phyloP scores from a whole-genome alignment of 2,329 filamentous ascomycete species.

The Mollisiaceae sp. region DNA sequence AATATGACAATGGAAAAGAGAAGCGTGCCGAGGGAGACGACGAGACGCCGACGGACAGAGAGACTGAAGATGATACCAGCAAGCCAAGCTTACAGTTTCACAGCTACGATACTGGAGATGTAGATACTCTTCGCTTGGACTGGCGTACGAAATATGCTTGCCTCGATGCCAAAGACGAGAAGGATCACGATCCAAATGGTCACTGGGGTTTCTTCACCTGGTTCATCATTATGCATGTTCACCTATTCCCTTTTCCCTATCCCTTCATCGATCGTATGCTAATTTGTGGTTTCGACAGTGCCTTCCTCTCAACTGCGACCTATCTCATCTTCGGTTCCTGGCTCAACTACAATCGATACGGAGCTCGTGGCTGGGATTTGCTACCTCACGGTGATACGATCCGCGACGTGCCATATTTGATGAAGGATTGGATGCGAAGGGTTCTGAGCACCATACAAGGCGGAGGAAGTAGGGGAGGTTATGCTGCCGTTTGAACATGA shows the following conservation, averaged over 20 bases:
- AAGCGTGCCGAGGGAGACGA: conserved; percentile 41
- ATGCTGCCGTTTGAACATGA: conserved; percentile 73
- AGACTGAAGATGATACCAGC: conserved; percentile 42
- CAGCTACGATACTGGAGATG: conserved; percentile 68
- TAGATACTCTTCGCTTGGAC: conserved; percentile 72
- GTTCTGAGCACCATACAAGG: conserved; percentile 86
- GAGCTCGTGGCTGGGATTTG: conserved; percentile 92
- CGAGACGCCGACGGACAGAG: conserved; percentile 42
- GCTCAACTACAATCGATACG: conserved; percentile 98
- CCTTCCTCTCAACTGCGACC: conserved; percentile 82
- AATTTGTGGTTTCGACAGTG: conserved; percentile 52
- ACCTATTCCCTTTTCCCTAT: not conserved
- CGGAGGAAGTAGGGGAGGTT: conserved; percentile 83
- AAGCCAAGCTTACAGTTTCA: conserved; percentile 75
- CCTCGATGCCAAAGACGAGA: conserved; percentile 58
- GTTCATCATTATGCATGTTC: conserved; percentile 86
- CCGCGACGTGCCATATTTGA: conserved; percentile 87
- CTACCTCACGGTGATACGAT: conserved; percentile 92
- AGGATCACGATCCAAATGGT: conserved; percentile 48
- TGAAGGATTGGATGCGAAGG: conserved; percentile 84
- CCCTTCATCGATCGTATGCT: conserved; percentile 12
- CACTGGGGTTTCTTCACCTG: conserved; percentile 98
- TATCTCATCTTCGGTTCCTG: conserved; percentile 98
- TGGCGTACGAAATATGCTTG: conserved; percentile 93
- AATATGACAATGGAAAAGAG: conserved; percentile 49